Evolutionary conservation across 2,329 filamentous ascomycete genomes (phyloP), one percentile per base, ranked within the genome.

Genomic region (Fusarium piperis): DNA sequence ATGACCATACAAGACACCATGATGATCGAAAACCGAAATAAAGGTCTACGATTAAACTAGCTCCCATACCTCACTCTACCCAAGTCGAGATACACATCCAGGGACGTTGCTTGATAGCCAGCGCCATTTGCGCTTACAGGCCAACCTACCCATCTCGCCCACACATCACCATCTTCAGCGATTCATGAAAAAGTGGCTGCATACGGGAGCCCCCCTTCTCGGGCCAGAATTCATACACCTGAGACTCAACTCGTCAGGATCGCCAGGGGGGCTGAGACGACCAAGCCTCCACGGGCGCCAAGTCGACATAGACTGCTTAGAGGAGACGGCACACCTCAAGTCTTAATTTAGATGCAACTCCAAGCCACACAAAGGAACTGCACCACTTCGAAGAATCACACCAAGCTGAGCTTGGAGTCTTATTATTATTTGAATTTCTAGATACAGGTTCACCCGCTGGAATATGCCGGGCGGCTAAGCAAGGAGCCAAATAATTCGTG

Each of bases 361-460:
- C 10, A 18, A 30, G 26, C 46, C 46, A 51, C 46, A 51, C 6
- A 16, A 51, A 28, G 11, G 23, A 23, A 32, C 20, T 36, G 18
- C 10, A 32, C 12, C n/a, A 46, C 12, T 30, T 18, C 10, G 26
- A 48, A 16, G 26, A 48, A 48, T 48, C 44, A 28, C 30, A 28
- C 41, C 52, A 67, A 68, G 55, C 30, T 20, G 61, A 35, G 59
- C 20, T 63, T 66, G 62, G 55, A 20, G 48, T 62, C 56, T 58
- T 68, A 62, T 74, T 76, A 76, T 68, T 75, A 70, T 56, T 51
- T 56, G 61, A 70, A 33, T 64, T 57, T 72, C 66, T 71, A 73
- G 46, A 71, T 69, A 67, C 58, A 71, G 58, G 36, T 67, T 53
- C n/a, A 20, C 58, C 48, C 61, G 44, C 36, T n/a, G 7, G 41